Percentiles rank a stretch among this genome's conserved stretches.
phyloP scores from a whole-genome alignment of 2,329 filamentous ascomycete genomes.

The Talaromyces sp. region DNA sequence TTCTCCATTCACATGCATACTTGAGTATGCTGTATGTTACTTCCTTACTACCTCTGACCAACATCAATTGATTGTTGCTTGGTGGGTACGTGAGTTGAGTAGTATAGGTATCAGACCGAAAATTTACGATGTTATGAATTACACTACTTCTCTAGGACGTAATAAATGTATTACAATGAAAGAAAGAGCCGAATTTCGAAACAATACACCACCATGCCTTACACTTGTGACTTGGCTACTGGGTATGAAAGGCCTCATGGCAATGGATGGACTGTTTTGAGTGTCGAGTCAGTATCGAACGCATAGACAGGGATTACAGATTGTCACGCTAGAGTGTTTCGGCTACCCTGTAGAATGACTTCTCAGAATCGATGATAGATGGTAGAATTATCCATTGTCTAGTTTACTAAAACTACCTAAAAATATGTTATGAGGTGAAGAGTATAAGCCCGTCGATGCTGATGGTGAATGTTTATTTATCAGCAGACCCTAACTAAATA shows the following conservation, averaged over 20 bases:
- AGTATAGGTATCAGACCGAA: slow-evolving; percentile 2
- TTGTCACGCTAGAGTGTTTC: background rate
- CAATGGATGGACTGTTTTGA: background rate
- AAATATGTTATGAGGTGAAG: background rate
- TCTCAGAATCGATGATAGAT: background rate
- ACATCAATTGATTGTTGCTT: no score
- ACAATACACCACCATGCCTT: background rate
- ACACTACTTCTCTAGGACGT: background rate
- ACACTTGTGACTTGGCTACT: background rate
- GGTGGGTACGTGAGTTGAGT: background rate
- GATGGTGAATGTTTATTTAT: background rate
- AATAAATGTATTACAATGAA: background rate
- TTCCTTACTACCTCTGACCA: background rate
- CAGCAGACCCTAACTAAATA: background rate
- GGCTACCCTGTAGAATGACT: background rate
- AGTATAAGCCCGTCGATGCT: background rate
- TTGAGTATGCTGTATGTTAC: background rate
- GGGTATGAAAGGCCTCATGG: background rate
- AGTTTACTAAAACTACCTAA: background rate
- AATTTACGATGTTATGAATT: slow-evolving; percentile 1
- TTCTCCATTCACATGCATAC: slow-evolving; percentile 2
- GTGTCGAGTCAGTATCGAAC: background rate
- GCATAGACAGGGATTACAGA: background rate
- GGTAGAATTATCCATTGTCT: slow-evolving; percentile 1
- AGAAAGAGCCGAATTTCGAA: no score